Percentiles rank a stretch among this genome's conserved stretches.
phyloP scores from a whole-genome alignment of 148 eudicot genomes.

The Camellia japonica region DNA sequence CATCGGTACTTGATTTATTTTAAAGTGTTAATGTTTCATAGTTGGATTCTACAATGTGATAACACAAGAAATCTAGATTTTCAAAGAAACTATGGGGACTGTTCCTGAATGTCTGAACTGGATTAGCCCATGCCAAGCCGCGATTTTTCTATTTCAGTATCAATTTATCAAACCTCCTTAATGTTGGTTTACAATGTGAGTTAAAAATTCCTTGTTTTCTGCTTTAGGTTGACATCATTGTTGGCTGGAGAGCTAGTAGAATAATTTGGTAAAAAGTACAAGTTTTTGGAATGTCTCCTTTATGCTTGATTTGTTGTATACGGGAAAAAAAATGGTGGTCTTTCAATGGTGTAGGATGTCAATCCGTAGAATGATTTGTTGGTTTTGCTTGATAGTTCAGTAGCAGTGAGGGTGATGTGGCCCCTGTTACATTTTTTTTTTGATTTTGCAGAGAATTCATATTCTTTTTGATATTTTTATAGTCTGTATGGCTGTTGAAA shows the following conservation, averaged over 20 bases:
- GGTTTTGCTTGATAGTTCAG: not conserved
- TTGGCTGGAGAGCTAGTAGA: not conserved
- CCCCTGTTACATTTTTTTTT: not conserved
- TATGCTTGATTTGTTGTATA: not conserved
- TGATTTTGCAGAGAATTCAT: not conserved
- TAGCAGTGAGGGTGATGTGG: not conserved
- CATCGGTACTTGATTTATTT: too few species aligned
- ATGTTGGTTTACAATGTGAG: not conserved
- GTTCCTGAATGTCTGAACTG: too few species aligned
- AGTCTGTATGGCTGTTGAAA: not conserved
- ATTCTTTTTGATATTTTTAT: not conserved
- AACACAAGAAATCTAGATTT: not conserved
- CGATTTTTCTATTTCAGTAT: not conserved
- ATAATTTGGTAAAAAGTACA: constrained; percentile 1
- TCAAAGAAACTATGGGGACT: not conserved
- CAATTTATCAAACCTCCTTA: not conserved
- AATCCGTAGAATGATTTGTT: not conserved
- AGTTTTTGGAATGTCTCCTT: constrained; percentile 7
- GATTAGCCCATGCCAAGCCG: too few species aligned
- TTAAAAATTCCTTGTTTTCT: not conserved
- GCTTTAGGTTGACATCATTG: not conserved
- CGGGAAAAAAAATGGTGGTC: not conserved
- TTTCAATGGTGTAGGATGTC: not conserved
- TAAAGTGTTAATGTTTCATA: too few species aligned
- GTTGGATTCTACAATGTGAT: too few species aligned